Base-by-base conservation (phyloP, 2,329 filamentous ascomycete genomes). In the Pyrenochaeta sp. region DNA sequence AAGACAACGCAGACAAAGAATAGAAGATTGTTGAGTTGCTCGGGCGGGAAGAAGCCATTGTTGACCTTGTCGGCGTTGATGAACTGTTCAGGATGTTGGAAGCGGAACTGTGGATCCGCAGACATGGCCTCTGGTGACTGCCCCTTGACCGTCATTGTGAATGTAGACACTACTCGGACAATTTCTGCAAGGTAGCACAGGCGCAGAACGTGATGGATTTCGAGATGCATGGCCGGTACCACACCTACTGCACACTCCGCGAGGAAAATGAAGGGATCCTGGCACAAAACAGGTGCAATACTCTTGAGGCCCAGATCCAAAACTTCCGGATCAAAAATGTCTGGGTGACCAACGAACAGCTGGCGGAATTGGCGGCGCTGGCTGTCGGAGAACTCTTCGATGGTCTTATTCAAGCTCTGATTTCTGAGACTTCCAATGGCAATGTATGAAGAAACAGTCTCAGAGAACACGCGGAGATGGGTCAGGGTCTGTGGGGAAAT, bases 131-230 rank as follows among this genome's bases (percentile, higher is more conserved):
- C 38, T 6, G 26, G 35, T 15, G 45, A 35, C 20, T 44, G 45
- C 5, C 44, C 48, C 14, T 41, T 49, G 7, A 34, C 44, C 14
- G 44, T 53, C 22, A 45, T 39, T 7, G 56, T 71, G 61, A 82
- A 83, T 6, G 81, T 77, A 10, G 84, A 65, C 11, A 90, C 80
- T 5, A 91, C 85, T 72, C 96, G 95, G 47, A 95, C 84, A 44
- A 99, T 84, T 72, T 99, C 94, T 3, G 90, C 90, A 41, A 96
- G 80, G 65, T 96, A 96, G 73, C 91, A 96, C 31, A 97, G 77
- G 24, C 88, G 85, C 35, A 97, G 73, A 37, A 97, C 71, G 68
- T 96, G 88, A 27, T 86, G 82, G 28, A 95, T 83, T 41, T 95
- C 89, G 26, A 89, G 80, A 27, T 82, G 77, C 19, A 90, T 81